Conservation (phyloP, 352 stramenopile genomes). For the Thalassiosira ordinaria region DNA sequence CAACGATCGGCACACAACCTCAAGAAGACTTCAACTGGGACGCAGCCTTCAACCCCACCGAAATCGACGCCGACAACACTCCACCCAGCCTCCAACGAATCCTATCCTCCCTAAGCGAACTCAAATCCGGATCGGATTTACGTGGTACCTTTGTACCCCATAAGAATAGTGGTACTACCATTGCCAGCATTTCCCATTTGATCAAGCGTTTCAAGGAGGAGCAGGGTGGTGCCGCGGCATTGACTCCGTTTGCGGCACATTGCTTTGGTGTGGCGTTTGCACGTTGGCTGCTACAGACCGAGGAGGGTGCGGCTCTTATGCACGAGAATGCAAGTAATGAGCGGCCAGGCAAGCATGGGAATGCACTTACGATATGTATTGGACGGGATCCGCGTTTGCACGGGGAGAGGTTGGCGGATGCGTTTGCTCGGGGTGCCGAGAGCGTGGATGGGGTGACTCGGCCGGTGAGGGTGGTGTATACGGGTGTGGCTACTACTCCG, state of each 20-base stretch:
- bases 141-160: conserved; percentile 65
- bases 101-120: conserved; percentile 35
- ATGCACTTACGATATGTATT: conserved; percentile 58
- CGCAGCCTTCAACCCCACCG: conserved; percentile 6
- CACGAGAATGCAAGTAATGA: background rate
- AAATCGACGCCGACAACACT: conserved; percentile 40
- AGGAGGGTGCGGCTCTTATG: too few relatives aligned
- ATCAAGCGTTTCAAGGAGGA: conserved; percentile 14
- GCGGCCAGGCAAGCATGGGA: background rate
- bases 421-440: conserved; percentile 67
- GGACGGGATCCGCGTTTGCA: conserved; percentile 72
- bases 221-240: conserved; percentile 25
- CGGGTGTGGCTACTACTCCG: conserved; percentile 73
- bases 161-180: conserved; percentile 45
- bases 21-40: background rate
- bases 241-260: conserved; percentile 77
- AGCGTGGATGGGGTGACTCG: conserved; percentile 28
- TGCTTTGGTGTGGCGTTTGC: conserved; percentile 78
- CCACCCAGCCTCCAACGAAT: conserved; percentile 45
- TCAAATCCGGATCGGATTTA: conserved; percentile 72
- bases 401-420: conserved; percentile 66
- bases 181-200: conserved; percentile 60
- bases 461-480: conserved; percentile 62
- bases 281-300: conserved; percentile 10
- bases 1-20: background rate